phyloP scores from a whole-genome alignment of 352 stramenopile genomes.

The Phytopythium aichiense region DNA sequence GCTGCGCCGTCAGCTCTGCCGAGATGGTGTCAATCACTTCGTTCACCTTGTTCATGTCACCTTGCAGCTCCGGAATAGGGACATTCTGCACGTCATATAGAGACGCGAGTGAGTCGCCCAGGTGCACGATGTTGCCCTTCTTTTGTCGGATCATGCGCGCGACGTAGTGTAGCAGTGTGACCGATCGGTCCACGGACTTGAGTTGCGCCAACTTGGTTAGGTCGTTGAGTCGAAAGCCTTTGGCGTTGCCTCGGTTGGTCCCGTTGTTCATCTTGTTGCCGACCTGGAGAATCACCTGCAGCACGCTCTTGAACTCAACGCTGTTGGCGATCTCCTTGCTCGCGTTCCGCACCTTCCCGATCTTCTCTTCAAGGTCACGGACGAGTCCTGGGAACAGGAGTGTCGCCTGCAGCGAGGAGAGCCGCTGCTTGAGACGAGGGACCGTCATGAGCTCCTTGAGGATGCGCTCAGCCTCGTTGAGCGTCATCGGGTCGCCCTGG shows the following conservation, averaged over 20 bases:
- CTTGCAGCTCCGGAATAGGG: conserved; percentile 64
- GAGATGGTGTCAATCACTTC: conserved; percentile 62
- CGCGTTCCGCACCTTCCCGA: conserved; percentile 51
- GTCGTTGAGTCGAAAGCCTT: conserved; percentile 63
- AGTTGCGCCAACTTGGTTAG: conserved; percentile 68
- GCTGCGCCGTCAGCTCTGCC: conserved; percentile 57
- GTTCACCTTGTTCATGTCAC: conserved; percentile 58
- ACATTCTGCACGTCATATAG: conserved; percentile 80
- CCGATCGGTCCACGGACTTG: conserved; percentile 53
- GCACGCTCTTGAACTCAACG: conserved; percentile 59
- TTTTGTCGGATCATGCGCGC: conserved; percentile 66
- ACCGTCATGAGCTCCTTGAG: conserved; percentile 80
- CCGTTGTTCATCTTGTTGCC: conserved; percentile 86
- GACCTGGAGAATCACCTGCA: conserved; percentile 71
- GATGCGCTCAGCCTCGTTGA: conserved; percentile 76
- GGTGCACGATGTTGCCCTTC: conserved; percentile 52
- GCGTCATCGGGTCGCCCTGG: conserved; percentile 46
- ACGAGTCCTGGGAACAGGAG: conserved; percentile 62
- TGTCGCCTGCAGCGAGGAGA: conserved; percentile 54
- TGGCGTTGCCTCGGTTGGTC: conserved; percentile 61
- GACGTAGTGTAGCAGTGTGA: conserved; percentile 74
- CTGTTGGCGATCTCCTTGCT: conserved; percentile 61
- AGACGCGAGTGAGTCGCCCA: conserved; percentile 58
- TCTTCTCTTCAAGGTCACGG: conserved; percentile 62
- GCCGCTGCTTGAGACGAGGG: conserved; percentile 56